Conservation (phyloP, 2,329 filamentous ascomycete species). For the Beauveria pseudobassiana region DNA sequence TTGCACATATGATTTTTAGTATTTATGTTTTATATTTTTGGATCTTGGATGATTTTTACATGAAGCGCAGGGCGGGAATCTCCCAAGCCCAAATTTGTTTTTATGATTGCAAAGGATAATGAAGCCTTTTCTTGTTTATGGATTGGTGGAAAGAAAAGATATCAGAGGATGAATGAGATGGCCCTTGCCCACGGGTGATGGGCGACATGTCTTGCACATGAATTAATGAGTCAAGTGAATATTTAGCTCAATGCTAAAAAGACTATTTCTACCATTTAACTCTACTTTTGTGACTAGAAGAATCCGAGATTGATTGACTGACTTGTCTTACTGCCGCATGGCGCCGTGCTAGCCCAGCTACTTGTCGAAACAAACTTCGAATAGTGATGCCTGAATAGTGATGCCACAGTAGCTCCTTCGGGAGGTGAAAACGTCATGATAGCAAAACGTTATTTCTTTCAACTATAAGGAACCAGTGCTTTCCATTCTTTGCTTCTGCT, state of each 20-base stretch:
- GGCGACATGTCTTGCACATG: slow-evolving; percentile 4
- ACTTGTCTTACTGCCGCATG: too few species aligned
- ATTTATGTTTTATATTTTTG: slow-evolving; percentile 3
- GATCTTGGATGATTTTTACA: slow-evolving; percentile 1
- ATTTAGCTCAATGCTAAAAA: slow-evolving; percentile 6
- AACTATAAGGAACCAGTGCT: too few species aligned
- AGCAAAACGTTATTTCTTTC: too few species aligned
- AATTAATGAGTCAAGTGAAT: slow-evolving; percentile 10
- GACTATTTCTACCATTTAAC: neutral
- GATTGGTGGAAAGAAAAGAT: neutral
- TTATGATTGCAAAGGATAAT: slow-evolving; percentile 8
- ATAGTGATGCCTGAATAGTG: too few species aligned
- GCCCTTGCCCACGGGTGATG: slow-evolving; percentile 1
- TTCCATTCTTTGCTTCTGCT: too few species aligned
- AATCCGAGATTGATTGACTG: too few species aligned
- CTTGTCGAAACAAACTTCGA: too few species aligned
- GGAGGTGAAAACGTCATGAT: too few species aligned
- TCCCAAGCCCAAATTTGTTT: neutral
- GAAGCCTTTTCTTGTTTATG: neutral
- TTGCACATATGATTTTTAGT: slow-evolving; percentile 4
- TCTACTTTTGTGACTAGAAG: too few species aligned
- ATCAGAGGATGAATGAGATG: neutral
- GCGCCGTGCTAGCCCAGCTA: too few species aligned
- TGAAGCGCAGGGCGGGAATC: neutral
- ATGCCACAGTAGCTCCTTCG: too few species aligned